Evolutionary conservation across 2,329 filamentous ascomycete species (phyloP), one percentile per base, ranked within the genome.

Genomic region (Fusarium verrucosum): DNA sequence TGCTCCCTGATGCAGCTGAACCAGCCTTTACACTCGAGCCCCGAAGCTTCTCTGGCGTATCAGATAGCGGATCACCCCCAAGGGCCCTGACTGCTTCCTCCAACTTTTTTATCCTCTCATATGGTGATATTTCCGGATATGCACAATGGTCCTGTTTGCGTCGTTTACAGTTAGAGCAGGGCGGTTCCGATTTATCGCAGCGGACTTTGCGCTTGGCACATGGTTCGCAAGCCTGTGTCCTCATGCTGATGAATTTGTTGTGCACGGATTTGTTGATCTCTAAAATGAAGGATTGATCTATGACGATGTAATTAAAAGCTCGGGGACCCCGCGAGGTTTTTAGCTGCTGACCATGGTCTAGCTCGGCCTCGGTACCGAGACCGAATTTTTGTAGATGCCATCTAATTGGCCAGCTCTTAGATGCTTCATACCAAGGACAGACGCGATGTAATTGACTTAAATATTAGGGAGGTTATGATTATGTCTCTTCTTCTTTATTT

Each of bases 321-420:
- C 60, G 60, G 60, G 23, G 20, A 7, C 41, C 26, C 37, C 26
- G 37, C 52, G 52, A 53, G 42, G 4, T 44, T 58, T 54, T 45
- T 30, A 30, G 30, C 7, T 17, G 35, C 7, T 26, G 13, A 22
- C 6, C 6, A 1, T 1, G 3, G 0, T n/a, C 4, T 37, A 53
- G 58, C 37, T 63, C 60, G 58, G 58, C 2, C 45, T 63, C 60
- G 60, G 60, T 47, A 58, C 60, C 60, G 60, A 63, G 58, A 14
- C 60, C 58, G 60, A 63, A 20, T 10, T 23, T 25, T 19, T 5
- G 2, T 1, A 0, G 0, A 4, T 7, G 17, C 0, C 20, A 9
- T 47, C 2, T 62, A 32, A 58, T 62, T 62, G 59, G 59, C 1
- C 4, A 5, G 0, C 5, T 3, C 22, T 0, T 3, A 10, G 41